Base-by-base conservation (phyloP, 768 basidiomycete species). In the Kwoniella europaea region DNA sequence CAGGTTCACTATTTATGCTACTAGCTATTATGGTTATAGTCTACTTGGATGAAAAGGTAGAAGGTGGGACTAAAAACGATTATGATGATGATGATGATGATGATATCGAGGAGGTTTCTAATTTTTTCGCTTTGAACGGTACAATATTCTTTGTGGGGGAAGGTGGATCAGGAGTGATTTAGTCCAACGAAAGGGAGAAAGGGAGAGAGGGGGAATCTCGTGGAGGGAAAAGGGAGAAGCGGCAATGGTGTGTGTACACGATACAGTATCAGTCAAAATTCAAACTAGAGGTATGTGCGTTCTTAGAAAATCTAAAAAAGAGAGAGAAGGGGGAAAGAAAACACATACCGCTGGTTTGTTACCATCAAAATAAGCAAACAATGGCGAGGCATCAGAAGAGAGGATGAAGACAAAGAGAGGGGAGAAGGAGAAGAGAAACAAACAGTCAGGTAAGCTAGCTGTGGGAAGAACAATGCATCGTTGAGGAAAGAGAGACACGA, bases 41-140 rank as follows among this genome's bases (percentile, higher is more conserved):
- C n/a, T n/a, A n/a, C n/a, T n/a, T n/a, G n/a, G n/a, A n/a, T n/a
- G 42, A 64, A 53, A 53, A 0, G 20, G 22, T 46, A 72, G 55
- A 54, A 70, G 73, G 22, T 68, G 67, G 55, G 63, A 71, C 53
- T 59, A 42, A 1, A 67, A 64, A n/a, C 69, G 65, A 50, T 18
- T 15, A 50, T 18, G 6, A 53, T 58, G n/a, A 50, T 50, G 46
- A 53, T 58, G n/a, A 50, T 50, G 46, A 50, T 50, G 12, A 50
- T 35, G 35, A 35, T 35, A 9, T 6, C 35, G 35, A 35, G 35
- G 12, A 50, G 12, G 18, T 50, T 50, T 50, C 27, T 27, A 27
- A 27, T 27, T 50, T 50, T 50, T 50, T 50, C 2, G 46, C 46
- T 50, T 6, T 50, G 2, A 50, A 1, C 10, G 46, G 46, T 50